Evolutionary conservation across 108 stramenopile genomes (phyloP), one percentile per base, ranked within the genome.

Genomic region (Mediolabrus comicus): DNA sequence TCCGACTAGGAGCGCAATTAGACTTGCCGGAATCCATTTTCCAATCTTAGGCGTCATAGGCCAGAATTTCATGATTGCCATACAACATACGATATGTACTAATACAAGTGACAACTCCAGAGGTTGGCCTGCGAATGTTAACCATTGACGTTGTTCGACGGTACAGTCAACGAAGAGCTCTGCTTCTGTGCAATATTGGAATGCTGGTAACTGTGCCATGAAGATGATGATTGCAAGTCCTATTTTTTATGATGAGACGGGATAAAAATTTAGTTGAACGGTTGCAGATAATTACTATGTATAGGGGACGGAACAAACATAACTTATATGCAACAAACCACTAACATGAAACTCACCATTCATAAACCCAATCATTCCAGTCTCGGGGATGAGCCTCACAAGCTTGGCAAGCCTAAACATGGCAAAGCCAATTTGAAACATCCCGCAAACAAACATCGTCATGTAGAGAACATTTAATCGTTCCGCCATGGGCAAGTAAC

Each of bases 351-450:
- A 49, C 46, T 49, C 46, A 49, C 81, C 86, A 55, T 85, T 80
- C 77, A 79, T 79, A 34, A 82, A 85, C n/a, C 84, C 84, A 58
- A 85, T 75, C 74, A 87, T 71, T 14, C 72, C 83, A 32, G 83
- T 75, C 65, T 87, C 77, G 10, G 86, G 83, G 58, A 87, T 87
- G 12, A 87, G 36, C 10, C 81, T 67, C 22, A 87, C 86, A 22
- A 87, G 30, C 46, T 77, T 77, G 13, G 77, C 86, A 24, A 84
- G 46, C 16, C 79, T 62, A 24, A 87, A 72, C 68, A 52, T 61
- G 7, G 78, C 83, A 64, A 83, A 82, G 1, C 65, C 41, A 29
- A 81, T 84, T 33, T 87, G 83, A 12, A 80, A 55, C 3, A 82
- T 26, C 26, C 86, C 86, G 56, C 80, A 79, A 1, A 80, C 35